Conservation (phyloP, 495 filamentous ascomycete species). For the Xylaria grammica region DNA sequence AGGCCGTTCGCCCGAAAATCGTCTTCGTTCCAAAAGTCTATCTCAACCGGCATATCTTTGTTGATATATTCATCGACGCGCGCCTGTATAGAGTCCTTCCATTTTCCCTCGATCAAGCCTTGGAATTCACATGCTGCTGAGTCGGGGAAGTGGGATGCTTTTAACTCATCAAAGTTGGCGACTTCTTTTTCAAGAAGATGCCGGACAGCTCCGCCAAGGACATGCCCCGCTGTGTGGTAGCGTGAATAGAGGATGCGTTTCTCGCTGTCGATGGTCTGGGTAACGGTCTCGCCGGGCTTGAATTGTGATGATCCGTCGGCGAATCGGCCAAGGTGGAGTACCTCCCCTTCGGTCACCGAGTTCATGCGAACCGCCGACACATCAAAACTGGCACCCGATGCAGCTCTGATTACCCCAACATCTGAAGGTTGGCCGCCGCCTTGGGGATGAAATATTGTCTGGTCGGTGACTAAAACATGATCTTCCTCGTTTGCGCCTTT, state of each 20-base stretch:
- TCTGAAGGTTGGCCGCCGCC: constrained; percentile 71
- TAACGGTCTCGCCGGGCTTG: constrained; percentile 43
- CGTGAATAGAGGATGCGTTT: constrained; percentile 63
- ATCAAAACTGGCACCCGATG: constrained; percentile 42
- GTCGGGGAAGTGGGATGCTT: constrained; percentile 68
- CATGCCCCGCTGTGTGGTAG: constrained; percentile 68
- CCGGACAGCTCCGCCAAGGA: constrained; percentile 64
- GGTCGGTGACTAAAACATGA: constrained; percentile 58
- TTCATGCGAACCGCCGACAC: constrained; percentile 59
- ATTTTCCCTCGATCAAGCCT: constrained; percentile 63
- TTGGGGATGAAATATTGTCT: constrained; percentile 72
- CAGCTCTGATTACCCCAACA: constrained; percentile 53
- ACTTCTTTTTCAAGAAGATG: constrained; percentile 56
- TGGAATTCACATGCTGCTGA: constrained; percentile 63
- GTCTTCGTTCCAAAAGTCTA: constrained; percentile 65
- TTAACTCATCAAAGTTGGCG: constrained; percentile 59
- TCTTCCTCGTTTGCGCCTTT: constrained; percentile 52
- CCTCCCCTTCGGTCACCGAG: constrained; percentile 48
- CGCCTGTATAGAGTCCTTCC: constrained; percentile 61
- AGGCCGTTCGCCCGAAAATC: constrained; percentile 52
- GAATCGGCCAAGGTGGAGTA: constrained; percentile 65
- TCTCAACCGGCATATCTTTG: constrained; percentile 57
- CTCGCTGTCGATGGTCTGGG: constrained; percentile 58
- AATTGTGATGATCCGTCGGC: constrained; percentile 32
- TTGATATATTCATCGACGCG: constrained; percentile 57